These are phyloP conservation scores for Fereydounia khargensis DNA, from an alignment of 1,284 basidiomycete species.

Conservation along the genomic window DNA sequence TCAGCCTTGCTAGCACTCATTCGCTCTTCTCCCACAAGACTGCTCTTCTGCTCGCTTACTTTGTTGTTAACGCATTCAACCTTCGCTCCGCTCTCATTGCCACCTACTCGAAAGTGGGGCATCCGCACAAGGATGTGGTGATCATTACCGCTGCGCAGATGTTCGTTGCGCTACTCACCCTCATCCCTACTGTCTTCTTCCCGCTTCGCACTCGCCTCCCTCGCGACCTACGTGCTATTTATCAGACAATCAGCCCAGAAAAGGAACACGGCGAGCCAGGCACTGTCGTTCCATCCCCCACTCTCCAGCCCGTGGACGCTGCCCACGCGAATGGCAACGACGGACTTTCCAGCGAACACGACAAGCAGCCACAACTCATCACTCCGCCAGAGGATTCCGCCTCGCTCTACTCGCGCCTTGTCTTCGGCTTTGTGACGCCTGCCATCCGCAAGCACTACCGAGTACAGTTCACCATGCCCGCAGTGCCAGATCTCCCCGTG, in stretches of 20 bases:
- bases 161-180: constrained; percentile 14
- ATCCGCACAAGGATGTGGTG: constrained; percentile 12
- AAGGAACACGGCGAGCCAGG: constrained; percentile 34
- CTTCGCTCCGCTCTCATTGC: constrained; percentile 38
- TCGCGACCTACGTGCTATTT: constrained; percentile 40
- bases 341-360: neutral
- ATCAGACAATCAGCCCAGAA: constrained; percentile 47
- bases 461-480: constrained; percentile 58
- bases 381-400: constrained; percentile 50
- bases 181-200: constrained; percentile 39
- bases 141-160: constrained; percentile 28
- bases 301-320: constrained; percentile 7
- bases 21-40: constrained; percentile 49
- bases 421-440: constrained; percentile 50
- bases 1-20: constrained; percentile 22
- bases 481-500: constrained; percentile 62
- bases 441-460: constrained; percentile 60
- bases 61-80: constrained; percentile 39
- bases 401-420: constrained; percentile 44
- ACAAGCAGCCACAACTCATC: constrained; percentile 21
- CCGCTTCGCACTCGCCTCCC: constrained; percentile 39
- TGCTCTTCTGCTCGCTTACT: constrained; percentile 28
- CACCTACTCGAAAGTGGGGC: neutral
- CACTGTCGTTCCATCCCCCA: constrained; percentile 50
- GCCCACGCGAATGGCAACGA: neutral